A percentile compares a stretch with the other conserved stretches of the same genome.
Evolutionary conservation across 1,284 basidiomycete species (phyloP).

Genomic region (Kwoniella shivajii): DNA sequence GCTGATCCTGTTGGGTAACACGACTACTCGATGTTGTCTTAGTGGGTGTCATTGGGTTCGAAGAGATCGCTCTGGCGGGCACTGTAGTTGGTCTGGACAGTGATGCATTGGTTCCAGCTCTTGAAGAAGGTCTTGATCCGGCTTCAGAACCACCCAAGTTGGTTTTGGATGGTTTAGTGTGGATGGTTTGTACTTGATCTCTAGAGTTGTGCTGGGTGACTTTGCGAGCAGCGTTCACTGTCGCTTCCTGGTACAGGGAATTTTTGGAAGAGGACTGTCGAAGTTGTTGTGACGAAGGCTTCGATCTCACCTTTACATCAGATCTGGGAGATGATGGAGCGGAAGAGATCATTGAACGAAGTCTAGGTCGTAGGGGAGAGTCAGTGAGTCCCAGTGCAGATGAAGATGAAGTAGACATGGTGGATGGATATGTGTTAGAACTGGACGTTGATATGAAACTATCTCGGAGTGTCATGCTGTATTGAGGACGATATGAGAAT

Average conservation of each 20-base stretch:
- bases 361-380: constrained; percentile 12
- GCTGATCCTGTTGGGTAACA: background rate
- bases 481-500: background rate
- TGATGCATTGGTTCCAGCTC: background rate
- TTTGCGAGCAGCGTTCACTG: constrained; percentile 13
- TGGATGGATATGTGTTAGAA: constrained; percentile 16
- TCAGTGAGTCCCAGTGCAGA: constrained; percentile 23
- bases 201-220: constrained; percentile 3
- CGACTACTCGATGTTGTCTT: background rate
- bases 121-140: background rate
- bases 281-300: constrained; percentile 1
- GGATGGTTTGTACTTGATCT: background rate
- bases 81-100: background rate
- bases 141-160: background rate
- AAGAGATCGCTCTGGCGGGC: too few species aligned
- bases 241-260: constrained; percentile 14
- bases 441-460: constrained; percentile 12
- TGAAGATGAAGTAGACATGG: constrained; percentile 15
- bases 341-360: background rate
- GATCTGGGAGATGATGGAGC: background rate
- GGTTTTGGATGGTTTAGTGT: background rate
- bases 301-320: background rate
- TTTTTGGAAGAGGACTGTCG: constrained; percentile 8
- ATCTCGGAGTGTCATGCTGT: constrained; percentile 18
- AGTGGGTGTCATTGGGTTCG: background rate